phyloP scores from a whole-genome alignment of 371 early-diverging fungal species.

The Apophysomyces trapeziformis region DNA sequence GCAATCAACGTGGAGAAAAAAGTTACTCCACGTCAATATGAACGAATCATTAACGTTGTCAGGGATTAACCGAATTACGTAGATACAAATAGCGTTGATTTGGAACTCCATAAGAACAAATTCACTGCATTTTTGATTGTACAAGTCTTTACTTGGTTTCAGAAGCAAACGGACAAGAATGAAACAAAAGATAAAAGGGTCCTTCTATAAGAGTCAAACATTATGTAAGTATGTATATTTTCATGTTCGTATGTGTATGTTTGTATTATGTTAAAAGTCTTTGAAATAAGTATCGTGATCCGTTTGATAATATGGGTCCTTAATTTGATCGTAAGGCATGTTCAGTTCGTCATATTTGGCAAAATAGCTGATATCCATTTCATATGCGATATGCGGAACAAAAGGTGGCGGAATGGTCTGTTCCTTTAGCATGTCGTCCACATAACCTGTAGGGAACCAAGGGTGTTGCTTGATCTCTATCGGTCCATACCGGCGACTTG shows the following conservation, averaged over 20 bases:
- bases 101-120: no score
- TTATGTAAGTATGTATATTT: background rate
- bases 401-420: background rate
- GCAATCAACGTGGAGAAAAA: background rate
- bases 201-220: background rate
- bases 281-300: background rate
- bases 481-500: conserved; percentile 88
- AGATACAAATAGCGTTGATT: background rate
- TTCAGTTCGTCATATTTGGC: background rate
- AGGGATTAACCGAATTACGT: background rate
- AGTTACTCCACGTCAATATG: background rate
- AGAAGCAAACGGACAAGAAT: background rate
- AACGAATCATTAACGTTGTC: background rate
- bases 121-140: background rate
- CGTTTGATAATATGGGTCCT: background rate
- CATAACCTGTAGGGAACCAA: conserved; percentile 73
- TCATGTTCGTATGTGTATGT: no score
- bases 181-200: background rate
- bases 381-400: background rate
- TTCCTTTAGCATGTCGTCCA: background rate
- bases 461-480: conserved; percentile 93
- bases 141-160: background rate
- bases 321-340: background rate
- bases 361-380: background rate
- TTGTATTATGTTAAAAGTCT: conserved; percentile 3